phyloP scores from a whole-genome alignment of 495 filamentous ascomycete species.

The Annulohypoxylon moriforme region DNA sequence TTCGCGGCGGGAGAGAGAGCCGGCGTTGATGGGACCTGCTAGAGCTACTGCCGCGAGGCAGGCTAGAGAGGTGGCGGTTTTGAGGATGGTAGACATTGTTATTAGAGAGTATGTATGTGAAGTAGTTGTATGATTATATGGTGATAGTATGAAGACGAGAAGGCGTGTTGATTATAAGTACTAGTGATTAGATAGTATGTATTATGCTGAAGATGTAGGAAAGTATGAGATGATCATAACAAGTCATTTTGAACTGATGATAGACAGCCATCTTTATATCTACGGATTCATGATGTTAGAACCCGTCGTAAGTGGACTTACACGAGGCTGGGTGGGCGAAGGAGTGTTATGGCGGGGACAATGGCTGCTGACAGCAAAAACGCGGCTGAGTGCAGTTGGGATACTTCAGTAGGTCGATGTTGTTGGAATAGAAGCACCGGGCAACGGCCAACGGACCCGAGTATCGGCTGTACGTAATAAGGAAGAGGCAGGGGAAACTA shows the following conservation, averaged over 20 bases:
- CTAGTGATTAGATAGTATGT: constrained; percentile 1
- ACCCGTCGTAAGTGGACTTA: background rate
- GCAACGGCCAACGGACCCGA: background rate
- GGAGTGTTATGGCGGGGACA: constrained; percentile 13
- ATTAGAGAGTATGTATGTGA: constrained; percentile 3
- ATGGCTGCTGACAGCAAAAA: constrained; percentile 31
- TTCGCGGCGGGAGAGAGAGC: constrained; percentile 3
- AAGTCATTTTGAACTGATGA: constrained; percentile 9
- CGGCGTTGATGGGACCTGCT: constrained; percentile 20
- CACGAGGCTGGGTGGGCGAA: constrained; percentile 17
- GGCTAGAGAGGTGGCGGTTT: constrained; percentile 34
- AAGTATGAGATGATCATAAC: constrained; percentile 15
- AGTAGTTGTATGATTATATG: background rate
- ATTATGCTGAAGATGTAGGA: constrained; percentile 21
- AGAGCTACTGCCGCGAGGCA: constrained; percentile 28
- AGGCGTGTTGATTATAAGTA: constrained; percentile 6
- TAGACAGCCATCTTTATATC: constrained; percentile 21
- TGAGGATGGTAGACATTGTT: constrained; percentile 36
- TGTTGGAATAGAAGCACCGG: background rate
- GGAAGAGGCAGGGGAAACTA: constrained; percentile 1
- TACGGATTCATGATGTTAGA: constrained; percentile 14
- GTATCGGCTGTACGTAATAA: constrained; percentile 7
- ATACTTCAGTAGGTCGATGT: background rate
- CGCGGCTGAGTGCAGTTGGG: constrained; percentile 28
- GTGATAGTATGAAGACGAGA: background rate